phyloP scores from a whole-genome alignment of 768 basidiomycete species.

The Hebeloma cylindrosporum region DNA sequence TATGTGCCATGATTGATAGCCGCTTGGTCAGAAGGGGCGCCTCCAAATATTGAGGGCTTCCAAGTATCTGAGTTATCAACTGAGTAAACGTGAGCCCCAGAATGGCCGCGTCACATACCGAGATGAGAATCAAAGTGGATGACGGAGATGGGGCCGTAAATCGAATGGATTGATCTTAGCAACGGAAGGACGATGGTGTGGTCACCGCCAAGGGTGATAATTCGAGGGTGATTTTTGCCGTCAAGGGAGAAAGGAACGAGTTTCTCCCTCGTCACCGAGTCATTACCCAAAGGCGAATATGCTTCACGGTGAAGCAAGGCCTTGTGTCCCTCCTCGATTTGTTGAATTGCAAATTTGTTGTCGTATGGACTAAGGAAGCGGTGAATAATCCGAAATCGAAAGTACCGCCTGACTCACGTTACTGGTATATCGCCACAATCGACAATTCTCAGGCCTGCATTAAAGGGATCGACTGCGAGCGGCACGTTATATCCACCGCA shows the following conservation, averaged over 20 bases:
- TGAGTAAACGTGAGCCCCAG: conserved; percentile 17
- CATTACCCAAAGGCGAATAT: conserved; percentile 62
- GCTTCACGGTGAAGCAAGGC: conserved; percentile 63
- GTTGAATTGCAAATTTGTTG: conserved; percentile 68
- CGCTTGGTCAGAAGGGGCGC: conserved; percentile 67
- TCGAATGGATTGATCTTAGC: conserved; percentile 69
- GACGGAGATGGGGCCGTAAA: conserved; percentile 77
- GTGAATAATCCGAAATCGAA: background rate
- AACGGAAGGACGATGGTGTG: conserved; percentile 73
- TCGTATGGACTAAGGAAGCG: conserved; percentile 58
- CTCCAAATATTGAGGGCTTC: conserved; percentile 75
- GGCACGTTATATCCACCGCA: conserved; percentile 82
- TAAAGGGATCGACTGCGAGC: conserved; percentile 71
- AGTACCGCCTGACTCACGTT: conserved; percentile 36
- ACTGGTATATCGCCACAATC: conserved; percentile 81
- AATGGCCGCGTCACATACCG: conserved; percentile 17
- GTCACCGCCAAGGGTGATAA: conserved; percentile 86
- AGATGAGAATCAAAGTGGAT: conserved; percentile 90
- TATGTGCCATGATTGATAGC: conserved; percentile 88
- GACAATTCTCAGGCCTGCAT: conserved; percentile 63
- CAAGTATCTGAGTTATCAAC: conserved; percentile 53
- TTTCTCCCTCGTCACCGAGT: conserved; percentile 55
- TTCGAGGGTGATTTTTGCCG: conserved; percentile 72
- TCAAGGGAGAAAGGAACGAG: conserved; percentile 63
- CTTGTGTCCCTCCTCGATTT: conserved; percentile 75